phyloP scores from a whole-genome alignment of 2,329 filamentous ascomycete species.

The Pseudogymnoascus sp. region DNA sequence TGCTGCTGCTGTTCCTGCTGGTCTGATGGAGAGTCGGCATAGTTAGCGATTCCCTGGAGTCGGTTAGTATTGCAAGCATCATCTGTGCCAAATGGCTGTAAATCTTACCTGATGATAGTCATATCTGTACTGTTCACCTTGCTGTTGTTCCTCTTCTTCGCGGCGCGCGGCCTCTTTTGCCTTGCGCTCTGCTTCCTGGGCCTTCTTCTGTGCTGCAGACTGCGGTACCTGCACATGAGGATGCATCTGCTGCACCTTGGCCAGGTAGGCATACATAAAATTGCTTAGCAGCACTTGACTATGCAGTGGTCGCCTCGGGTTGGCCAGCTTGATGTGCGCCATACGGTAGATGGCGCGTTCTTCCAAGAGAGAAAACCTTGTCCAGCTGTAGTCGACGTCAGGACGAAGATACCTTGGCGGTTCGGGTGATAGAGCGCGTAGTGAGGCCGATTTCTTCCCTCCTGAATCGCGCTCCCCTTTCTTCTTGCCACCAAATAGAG shows the following conservation, averaged over 20 bases:
- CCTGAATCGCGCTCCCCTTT: constrained; percentile 69
- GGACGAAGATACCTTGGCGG: constrained; percentile 68
- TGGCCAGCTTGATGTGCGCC: constrained; percentile 98
- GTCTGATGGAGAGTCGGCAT: constrained; percentile 24
- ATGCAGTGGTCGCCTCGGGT: constrained; percentile 82
- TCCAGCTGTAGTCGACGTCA: constrained; percentile 94
- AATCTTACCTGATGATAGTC: constrained; percentile 31
- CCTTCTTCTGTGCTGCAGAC: constrained; percentile 65
- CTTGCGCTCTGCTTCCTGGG: constrained; percentile 48
- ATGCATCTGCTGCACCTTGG: constrained; percentile 98
- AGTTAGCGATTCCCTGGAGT: constrained; percentile 29
- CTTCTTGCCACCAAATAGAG: constrained; percentile 86
- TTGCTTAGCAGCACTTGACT: constrained; percentile 96
- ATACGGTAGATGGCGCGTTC: constrained; percentile 97
- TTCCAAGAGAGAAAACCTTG: constrained; percentile 87
- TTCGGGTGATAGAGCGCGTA: constrained; percentile 74
- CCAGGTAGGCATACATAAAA: constrained; percentile 99
- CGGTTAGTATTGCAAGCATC: constrained; percentile 16
- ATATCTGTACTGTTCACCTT: constrained; percentile 29
- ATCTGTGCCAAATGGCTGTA: background rate
- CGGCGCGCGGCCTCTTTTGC: constrained; percentile 35
- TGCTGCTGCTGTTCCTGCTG: constrained; percentile 11
- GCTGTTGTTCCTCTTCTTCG: constrained; percentile 25
- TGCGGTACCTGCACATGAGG: constrained; percentile 89
- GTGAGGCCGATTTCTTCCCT: constrained; percentile 65